Evolutionary conservation across 1,139 yeast species (phyloP), one percentile per base, ranked within the genome.

Genomic region (Lodderomyces metapsilosis): DNA sequence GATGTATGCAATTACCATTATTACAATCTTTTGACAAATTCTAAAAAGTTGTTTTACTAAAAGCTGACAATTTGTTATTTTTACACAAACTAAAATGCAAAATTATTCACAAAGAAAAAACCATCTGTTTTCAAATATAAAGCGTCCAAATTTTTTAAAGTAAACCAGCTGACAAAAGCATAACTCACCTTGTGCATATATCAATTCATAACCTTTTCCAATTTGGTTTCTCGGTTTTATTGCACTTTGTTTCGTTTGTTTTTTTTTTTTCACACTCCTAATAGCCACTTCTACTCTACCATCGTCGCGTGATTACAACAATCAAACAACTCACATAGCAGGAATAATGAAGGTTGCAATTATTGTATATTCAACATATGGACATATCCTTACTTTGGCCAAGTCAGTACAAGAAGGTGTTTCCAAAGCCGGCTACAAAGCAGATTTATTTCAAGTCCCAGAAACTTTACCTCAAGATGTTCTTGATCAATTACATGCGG

Each of bases 341-440:
- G n/a, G n/a, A 20, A 8, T 8, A 20, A 37, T 62, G 64, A 70
- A 69, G 59, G 57, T 68, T 27, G 76, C 76, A 13, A 75, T 83
- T 54, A 66, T 82, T 46, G 68, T 75, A 52, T 82, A 81, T 62
- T 79, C 88, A 36, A 68, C 79, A 35, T 82, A 80, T 59, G 85
- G 85, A 42, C 89, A 83, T 58, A 62, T 80, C 47, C 67, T 70
- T 44, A 57, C 62, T 34, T 56, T 82, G 60, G 84, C 81, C 34
- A 58, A 64, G 46, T 59, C 65, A 33, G 57, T 72, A 42, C 63
- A 72, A 56, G 57, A 59, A 35, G 79, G 80, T 49, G 61, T 73
- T 22, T 68, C 66, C 45, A 52, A 61, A 15, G 49, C 68, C 9
- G 77, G 76, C 11, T 17, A 40, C 16, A 51, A 55, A 5, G 67